Percentiles rank a stretch among this genome's conserved stretches.
Conservation (phyloP, 768 basidiomycete species). For the Neoboletus brunneissimus region DNA sequence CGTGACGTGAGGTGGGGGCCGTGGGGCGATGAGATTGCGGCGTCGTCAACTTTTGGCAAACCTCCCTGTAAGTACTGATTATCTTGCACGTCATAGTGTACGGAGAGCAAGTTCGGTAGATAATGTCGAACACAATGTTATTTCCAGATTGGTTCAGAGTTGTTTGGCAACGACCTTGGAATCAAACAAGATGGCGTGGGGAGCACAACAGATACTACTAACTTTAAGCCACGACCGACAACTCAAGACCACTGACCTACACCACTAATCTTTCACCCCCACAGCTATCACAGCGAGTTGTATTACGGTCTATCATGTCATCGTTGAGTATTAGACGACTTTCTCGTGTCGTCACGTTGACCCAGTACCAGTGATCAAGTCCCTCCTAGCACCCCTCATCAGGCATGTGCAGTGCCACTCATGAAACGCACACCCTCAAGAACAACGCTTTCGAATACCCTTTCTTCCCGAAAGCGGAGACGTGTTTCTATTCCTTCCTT, state of each 20-base stretch:
- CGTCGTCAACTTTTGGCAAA: not conserved
- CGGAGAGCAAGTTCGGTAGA: not conserved
- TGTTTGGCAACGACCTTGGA: slow-evolving; percentile 28
- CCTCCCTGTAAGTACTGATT: not conserved
- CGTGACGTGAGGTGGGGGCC: not conserved
- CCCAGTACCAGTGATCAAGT: slow-evolving; percentile 23
- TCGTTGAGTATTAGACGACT: slow-evolving; percentile 29
- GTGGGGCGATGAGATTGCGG: not conserved
- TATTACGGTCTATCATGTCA: slow-evolving; percentile 18
- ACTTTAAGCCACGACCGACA: not conserved
- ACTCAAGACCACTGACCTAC: slow-evolving; percentile 3
- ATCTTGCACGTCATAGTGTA: not conserved
- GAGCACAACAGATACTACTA: not conserved
- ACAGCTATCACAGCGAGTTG: not conserved
- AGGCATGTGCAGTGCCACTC: slow-evolving; percentile 25
- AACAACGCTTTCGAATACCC: slow-evolving; percentile 38
- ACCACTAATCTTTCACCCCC: not conserved
- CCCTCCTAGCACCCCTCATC: slow-evolving; percentile 26
- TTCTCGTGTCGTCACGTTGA: slow-evolving; percentile 14
- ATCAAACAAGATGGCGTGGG: slow-evolving; percentile 25
- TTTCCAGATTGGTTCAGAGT: slow-evolving; percentile 9
- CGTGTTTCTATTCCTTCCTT: slow-evolving; percentile 40
- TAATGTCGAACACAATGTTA: not conserved
- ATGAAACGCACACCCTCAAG: slow-evolving; percentile 39
- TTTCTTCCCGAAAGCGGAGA: slow-evolving; percentile 41